phyloP scores from a whole-genome alignment of 192 early-diverging fungal genomes.

The Backusella mclennaniae region DNA sequence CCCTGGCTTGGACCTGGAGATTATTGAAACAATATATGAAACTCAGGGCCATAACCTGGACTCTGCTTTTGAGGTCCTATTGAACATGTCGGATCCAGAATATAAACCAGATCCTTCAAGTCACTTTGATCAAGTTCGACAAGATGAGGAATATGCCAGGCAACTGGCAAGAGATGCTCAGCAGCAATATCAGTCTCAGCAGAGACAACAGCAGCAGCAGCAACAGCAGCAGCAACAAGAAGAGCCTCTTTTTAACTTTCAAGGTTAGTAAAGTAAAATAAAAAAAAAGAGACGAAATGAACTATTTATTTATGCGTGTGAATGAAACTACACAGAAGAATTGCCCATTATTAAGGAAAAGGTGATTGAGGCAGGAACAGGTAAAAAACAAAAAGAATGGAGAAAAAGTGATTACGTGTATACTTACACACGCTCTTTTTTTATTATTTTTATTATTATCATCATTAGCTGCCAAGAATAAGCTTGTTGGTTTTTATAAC shows the following conservation, averaged over 20 bases:
- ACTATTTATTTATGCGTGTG: neutral
- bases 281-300: neutral
- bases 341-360: constrained; percentile 55
- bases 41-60: constrained; percentile 44
- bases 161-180: constrained; percentile 48
- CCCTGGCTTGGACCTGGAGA: constrained; percentile 46
- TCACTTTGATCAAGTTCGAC: constrained; percentile 40
- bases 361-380: constrained; percentile 49
- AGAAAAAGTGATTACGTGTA: neutral
- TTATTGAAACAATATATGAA: constrained; percentile 48
- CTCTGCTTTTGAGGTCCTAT: constrained; percentile 45
- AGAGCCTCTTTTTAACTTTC: constrained; percentile 13
- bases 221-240: neutral
- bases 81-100: constrained; percentile 51
- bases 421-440: neutral
- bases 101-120: constrained; percentile 37
- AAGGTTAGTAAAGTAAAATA: neutral
- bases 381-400: constrained; percentile 26
- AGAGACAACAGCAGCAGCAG: neutral
- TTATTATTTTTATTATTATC: too few relatives aligned
- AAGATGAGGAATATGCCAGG: constrained; percentile 53
- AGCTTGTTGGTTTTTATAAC: constrained; percentile 49
- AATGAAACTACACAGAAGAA: constrained; percentile 32
- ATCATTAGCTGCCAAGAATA: constrained; percentile 53
- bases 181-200: constrained; percentile 17